phyloP scores from a whole-genome alignment of 371 early-diverging fungal species.

The Syncephalastrum racemosum region DNA sequence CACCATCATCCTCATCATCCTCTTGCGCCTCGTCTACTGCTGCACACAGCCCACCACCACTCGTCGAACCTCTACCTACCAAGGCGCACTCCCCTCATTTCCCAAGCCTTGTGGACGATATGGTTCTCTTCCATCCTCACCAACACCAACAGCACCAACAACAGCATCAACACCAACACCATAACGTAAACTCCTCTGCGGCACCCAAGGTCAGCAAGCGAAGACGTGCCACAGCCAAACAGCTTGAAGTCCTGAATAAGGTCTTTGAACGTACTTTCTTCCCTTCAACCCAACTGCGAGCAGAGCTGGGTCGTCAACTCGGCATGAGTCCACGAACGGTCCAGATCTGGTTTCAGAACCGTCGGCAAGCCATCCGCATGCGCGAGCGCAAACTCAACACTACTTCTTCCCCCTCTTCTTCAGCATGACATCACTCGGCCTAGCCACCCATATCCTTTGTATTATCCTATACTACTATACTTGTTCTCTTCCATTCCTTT shows the following conservation, averaged over 20 bases:
- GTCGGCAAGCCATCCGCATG: conserved; percentile 66
- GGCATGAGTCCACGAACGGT: conserved; percentile 84
- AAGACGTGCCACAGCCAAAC: conserved; percentile 44
- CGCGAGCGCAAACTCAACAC: conserved; percentile 28
- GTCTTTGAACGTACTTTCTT: conserved; percentile 58
- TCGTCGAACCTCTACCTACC: conserved; percentile 10
- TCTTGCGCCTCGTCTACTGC: conserved; percentile 27
- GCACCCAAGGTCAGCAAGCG: conserved; percentile 20
- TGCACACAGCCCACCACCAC: conserved; percentile 6
- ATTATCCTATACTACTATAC: too few species aligned
- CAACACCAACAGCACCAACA: too few species aligned
- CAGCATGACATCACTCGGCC: too few species aligned
- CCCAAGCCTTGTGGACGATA: too few species aligned
- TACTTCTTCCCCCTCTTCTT: too few species aligned
- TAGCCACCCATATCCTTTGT: too few species aligned
- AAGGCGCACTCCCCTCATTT: conserved; percentile 9
- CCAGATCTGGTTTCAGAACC: conserved; percentile 96
- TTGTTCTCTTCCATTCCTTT: too few species aligned
- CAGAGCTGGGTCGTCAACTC: conserved; percentile 77
- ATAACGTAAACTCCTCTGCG: too few species aligned
- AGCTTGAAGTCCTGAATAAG: conserved; percentile 51
- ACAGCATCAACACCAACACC: too few species aligned
- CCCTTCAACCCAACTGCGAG: conserved; percentile 73
- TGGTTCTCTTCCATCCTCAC: too few species aligned
- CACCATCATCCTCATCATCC: conserved; percentile 36